phyloP scores from a whole-genome alignment of 2,329 filamentous ascomycete genomes.

The Cordyceps tenuipes region DNA sequence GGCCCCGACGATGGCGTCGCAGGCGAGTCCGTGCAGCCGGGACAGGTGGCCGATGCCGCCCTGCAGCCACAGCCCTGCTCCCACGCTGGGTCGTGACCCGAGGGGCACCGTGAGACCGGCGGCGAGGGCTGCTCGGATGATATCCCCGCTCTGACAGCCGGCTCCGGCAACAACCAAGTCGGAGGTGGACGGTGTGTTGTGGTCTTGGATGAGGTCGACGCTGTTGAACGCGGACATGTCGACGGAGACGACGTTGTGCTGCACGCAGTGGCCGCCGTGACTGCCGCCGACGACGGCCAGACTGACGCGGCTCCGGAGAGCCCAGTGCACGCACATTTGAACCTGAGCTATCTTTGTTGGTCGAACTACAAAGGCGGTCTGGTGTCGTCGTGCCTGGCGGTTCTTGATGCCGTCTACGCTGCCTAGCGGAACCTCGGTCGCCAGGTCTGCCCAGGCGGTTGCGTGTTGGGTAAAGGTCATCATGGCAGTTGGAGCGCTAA shows the following conservation, averaged over 20 bases:
- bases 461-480: conserved; percentile 39
- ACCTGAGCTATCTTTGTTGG: conserved; percentile 41
- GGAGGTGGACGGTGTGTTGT: conserved; percentile 13
- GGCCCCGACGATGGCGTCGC: conserved; percentile 50
- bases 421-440: conserved; percentile 29
- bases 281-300: conserved; percentile 49
- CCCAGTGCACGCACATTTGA: conserved; percentile 49
- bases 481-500: conserved; percentile 44
- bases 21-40: conserved; percentile 47
- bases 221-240: conserved; percentile 51
- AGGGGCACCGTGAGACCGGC: conserved; percentile 47
- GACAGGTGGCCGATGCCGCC: conserved; percentile 56
- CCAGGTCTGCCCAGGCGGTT: conserved; percentile 33
- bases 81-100: conserved; percentile 51
- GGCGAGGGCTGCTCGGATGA: conserved; percentile 38
- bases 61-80: conserved; percentile 55
- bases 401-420: conserved; percentile 37
- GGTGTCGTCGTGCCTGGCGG: conserved; percentile 36
- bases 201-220: conserved; percentile 33
- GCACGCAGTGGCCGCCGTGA: conserved; percentile 51
- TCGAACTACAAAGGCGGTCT: conserved; percentile 34
- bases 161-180: conserved; percentile 40
- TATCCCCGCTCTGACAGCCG: conserved; percentile 49
- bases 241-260: conserved; percentile 43
- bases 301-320: conserved; percentile 33